Evolutionary conservation across 768 basidiomycete species (phyloP).

Genomic region (Macrolepiota albuminosa): DNA sequence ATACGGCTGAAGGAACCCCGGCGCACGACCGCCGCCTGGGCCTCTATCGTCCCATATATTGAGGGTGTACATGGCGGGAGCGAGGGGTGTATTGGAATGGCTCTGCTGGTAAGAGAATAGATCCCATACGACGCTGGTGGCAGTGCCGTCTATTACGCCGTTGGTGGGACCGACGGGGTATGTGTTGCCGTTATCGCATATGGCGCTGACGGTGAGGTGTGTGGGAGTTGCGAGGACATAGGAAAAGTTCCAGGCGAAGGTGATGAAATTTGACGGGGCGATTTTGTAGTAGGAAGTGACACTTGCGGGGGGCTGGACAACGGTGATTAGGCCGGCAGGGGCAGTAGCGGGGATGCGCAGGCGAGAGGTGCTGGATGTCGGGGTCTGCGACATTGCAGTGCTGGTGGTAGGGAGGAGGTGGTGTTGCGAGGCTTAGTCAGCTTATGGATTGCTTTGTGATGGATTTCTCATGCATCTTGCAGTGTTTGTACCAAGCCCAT

Average conservation of each 20-base stretch:
- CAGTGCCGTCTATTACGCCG: slow-evolving; percentile 65
- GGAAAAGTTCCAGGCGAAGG: slow-evolving; percentile 91
- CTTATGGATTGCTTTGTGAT: too few species aligned
- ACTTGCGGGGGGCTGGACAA: slow-evolving; percentile 79
- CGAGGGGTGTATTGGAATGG: slow-evolving; percentile 60
- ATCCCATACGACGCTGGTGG: slow-evolving; percentile 77
- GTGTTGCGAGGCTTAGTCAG: too few species aligned
- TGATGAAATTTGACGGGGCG: slow-evolving; percentile 65
- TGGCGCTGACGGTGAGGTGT: slow-evolving; percentile 74
- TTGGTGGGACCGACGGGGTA: slow-evolving; percentile 82
- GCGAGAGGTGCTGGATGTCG: slow-evolving; percentile 4
- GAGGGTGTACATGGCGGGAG: slow-evolving; percentile 72
- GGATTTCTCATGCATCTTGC: too few species aligned
- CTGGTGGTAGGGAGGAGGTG: too few species aligned
- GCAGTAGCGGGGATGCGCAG: slow-evolving; percentile 42
- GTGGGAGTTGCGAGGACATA: slow-evolving; percentile 66
- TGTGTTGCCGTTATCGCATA: slow-evolving; percentile 84
- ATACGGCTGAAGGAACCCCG: slow-evolving; percentile 69
- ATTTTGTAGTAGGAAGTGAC: slow-evolving; percentile 88
- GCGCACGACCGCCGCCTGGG: slow-evolving; percentile 46
- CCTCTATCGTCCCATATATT: slow-evolving; percentile 83
- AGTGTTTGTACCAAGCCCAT: too few species aligned
- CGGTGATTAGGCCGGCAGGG: slow-evolving; percentile 60
- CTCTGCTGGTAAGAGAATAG: slow-evolving; percentile 66
- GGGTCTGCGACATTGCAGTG: background rate